phyloP scores from a whole-genome alignment of 306 rosid species.

The Rosa lucieae region DNA sequence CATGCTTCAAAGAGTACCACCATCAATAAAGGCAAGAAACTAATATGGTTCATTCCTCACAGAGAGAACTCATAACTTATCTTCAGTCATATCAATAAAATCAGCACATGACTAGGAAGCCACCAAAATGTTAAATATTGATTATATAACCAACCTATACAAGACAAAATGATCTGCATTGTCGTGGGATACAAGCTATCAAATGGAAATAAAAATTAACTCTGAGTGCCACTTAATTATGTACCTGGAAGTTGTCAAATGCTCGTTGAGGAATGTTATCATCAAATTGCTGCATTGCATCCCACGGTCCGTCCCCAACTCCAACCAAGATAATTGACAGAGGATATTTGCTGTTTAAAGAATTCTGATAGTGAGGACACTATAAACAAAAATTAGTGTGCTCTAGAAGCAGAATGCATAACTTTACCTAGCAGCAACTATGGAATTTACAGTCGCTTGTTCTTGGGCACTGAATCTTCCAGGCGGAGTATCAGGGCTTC shows the following conservation, averaged over 20 bases:
- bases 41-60: background rate
- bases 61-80: background rate
- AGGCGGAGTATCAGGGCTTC: constrained; percentile 61
- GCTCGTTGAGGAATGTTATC: constrained; percentile 78
- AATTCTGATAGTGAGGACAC: constrained; percentile 27
- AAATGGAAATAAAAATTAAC: background rate
- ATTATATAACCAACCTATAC: background rate
- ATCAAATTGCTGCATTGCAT: constrained; percentile 79
- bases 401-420: constrained; percentile 14
- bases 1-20: background rate
- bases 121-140: background rate
- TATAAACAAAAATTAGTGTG: constrained; percentile 9
- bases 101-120: background rate
- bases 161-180: constrained; percentile 1
- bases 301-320: constrained; percentile 99
- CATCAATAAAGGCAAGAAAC: background rate
- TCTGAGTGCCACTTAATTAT: background rate
- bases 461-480: constrained; percentile 80
- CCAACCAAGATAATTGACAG: constrained; percentile 93
- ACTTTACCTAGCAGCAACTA: constrained; percentile 84
- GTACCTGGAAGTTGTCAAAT: constrained; percentile 96
- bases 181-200: background rate
- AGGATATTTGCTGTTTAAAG: constrained; percentile 62
- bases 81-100: constrained; percentile 1
- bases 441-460: constrained; percentile 69